A percentile compares a stretch with the other conserved stretches of the same genome.
Conservation (phyloP, 768 basidiomycete species). For the Lentinula edodes region DNA sequence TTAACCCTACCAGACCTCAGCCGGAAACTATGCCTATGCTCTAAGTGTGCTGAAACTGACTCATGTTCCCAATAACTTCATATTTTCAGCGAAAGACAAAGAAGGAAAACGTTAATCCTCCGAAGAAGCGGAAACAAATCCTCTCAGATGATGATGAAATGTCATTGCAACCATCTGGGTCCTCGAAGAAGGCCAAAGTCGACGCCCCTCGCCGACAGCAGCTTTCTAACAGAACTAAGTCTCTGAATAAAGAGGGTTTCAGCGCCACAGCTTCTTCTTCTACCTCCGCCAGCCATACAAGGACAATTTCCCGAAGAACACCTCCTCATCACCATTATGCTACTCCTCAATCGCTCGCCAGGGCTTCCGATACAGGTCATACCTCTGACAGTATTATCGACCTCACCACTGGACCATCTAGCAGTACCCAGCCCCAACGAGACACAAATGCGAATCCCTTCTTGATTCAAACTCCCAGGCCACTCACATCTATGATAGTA, state of each 20-base stretch:
- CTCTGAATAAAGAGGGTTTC: constrained; percentile 1
- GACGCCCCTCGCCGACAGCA: not conserved
- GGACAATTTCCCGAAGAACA: not conserved
- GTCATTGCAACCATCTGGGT: constrained; percentile 1
- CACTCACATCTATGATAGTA: not conserved
- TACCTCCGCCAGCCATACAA: not conserved
- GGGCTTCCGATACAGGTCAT: not conserved
- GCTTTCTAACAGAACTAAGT: not conserved
- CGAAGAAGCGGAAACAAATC: not conserved
- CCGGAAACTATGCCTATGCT: not conserved
- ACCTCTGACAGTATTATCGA: not conserved
- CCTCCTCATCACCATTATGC: not conserved
- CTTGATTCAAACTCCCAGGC: not conserved
- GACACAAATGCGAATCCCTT: not conserved
- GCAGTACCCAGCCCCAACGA: not conserved
- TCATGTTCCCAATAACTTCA: constrained; percentile 10
- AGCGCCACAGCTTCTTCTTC: not conserved
- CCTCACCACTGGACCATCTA: not conserved
- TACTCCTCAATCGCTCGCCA: constrained; percentile 4
- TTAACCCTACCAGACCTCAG: not conserved
- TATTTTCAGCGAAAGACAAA: constrained; percentile 12
- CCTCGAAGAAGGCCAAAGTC: not conserved
- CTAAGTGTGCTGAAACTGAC: not conserved
- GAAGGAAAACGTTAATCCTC: not conserved
- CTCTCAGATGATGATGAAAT: not conserved